Percentiles rank a stretch among this genome's conserved stretches.
These are phyloP conservation scores for Stromatinia cepivora DNA, from an alignment of 2,329 filamentous ascomycete species.

Conservation along the genomic window DNA sequence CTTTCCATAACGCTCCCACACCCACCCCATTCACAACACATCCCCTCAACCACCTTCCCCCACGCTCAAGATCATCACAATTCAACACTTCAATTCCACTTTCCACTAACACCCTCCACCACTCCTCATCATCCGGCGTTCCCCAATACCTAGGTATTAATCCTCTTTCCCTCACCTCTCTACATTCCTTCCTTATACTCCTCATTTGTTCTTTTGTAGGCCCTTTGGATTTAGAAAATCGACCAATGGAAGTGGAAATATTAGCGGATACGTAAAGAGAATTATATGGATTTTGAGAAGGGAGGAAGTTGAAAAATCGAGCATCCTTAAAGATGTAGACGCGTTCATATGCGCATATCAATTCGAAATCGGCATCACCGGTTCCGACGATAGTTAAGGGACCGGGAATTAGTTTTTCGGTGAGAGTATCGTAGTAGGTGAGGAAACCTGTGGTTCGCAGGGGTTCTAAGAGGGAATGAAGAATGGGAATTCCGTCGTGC, in stretches of 20 bases:
- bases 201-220: slow-evolving; percentile 30
- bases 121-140: slow-evolving; percentile 43
- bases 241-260: slow-evolving; percentile 23
- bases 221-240: slow-evolving; percentile 22
- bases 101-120: slow-evolving; percentile 44
- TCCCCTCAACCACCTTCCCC: slow-evolving; percentile 10
- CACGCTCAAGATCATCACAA: slow-evolving; percentile 41
- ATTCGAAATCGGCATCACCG: slow-evolving; percentile 48
- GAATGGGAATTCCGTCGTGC: slow-evolving; percentile 40
- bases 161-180: slow-evolving; percentile 42
- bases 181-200: slow-evolving; percentile 33
- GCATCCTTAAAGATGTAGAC: slow-evolving; percentile 52
- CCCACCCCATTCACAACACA: neutral
- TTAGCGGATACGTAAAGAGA: slow-evolving; percentile 36
- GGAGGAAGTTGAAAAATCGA: slow-evolving; percentile 40
- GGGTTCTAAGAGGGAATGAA: slow-evolving; percentile 45
- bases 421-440: slow-evolving; percentile 43
- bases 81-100: slow-evolving; percentile 47
- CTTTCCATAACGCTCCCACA: neutral
- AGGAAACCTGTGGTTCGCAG: slow-evolving; percentile 45
- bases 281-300: slow-evolving; percentile 28
- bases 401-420: slow-evolving; percentile 32
- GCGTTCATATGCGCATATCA: slow-evolving; percentile 38
- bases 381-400: slow-evolving; percentile 53
- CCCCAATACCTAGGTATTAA: slow-evolving; percentile 48